A percentile compares a stretch with the other conserved stretches of the same genome.
phyloP scores from a whole-genome alignment of 495 filamentous ascomycete genomes.

The Hyaloscypha bicolor region DNA sequence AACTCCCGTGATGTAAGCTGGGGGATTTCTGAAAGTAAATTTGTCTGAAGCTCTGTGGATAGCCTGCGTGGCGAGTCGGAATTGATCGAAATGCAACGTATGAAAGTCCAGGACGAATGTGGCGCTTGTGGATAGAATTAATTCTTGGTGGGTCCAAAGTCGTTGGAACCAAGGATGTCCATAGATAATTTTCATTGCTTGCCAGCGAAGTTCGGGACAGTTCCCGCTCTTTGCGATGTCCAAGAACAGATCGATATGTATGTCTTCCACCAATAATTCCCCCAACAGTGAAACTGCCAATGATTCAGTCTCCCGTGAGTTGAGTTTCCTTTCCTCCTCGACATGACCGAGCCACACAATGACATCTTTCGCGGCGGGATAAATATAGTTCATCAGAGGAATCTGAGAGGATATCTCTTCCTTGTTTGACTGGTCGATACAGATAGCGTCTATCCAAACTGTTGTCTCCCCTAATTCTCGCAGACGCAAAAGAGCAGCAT shows the following conservation, averaged over 20 bases:
- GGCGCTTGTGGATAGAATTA: neutral
- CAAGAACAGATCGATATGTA: neutral
- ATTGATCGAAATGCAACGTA: neutral
- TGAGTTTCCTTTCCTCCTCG: neutral
- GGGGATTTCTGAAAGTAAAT: neutral
- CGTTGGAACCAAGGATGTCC: neutral
- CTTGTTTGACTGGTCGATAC: slow-evolving; percentile 34
- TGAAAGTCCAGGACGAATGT: neutral
- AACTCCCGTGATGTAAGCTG: neutral
- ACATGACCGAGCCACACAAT: slow-evolving; percentile 9
- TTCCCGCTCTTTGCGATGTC: neutral
- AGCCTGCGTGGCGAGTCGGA: neutral
- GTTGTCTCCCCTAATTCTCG: neutral
- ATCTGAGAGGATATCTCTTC: slow-evolving; percentile 33
- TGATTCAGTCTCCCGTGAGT: neutral
- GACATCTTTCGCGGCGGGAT: slow-evolving; percentile 31
- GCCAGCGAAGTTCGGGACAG: neutral
- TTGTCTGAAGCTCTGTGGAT: neutral
- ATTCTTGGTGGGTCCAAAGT: neutral
- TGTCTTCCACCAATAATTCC: neutral
- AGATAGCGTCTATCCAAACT: slow-evolving; percentile 37
- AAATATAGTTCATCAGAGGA: slow-evolving; percentile 33
- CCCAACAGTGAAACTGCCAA: neutral
- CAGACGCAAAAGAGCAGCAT: slow-evolving; percentile 4
- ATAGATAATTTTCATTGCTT: neutral